phyloP scores from a whole-genome alignment of 2,329 filamentous ascomycete genomes.

The Didymella keratinophila region DNA sequence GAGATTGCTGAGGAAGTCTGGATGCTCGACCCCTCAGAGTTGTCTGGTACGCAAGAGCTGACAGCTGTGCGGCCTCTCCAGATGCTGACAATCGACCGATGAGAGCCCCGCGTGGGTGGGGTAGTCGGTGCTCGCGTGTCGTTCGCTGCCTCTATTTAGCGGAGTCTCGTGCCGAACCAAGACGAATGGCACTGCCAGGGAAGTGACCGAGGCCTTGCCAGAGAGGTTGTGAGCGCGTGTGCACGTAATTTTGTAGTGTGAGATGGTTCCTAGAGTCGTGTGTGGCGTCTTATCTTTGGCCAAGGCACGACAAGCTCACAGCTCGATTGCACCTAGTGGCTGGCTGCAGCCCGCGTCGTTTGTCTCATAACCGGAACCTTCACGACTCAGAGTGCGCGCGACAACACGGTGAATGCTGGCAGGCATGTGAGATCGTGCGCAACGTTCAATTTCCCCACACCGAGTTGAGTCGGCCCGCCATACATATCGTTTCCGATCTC shows the following conservation, averaged over 20 bases:
- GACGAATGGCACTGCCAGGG: neutral
- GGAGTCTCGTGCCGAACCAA: conserved; percentile 11
- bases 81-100: conserved; percentile 12
- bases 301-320: conserved; percentile 20
- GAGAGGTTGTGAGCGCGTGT: conserved; percentile 1
- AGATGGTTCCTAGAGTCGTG: conserved; percentile 12
- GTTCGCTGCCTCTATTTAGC: conserved; percentile 3
- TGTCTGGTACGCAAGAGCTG: conserved; percentile 1
- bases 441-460: conserved; percentile 15
- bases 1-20: neutral
- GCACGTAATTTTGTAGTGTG: conserved; percentile 12
- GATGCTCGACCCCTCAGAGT: neutral
- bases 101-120: conserved; percentile 19
- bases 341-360: conserved; percentile 19
- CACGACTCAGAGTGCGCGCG: conserved; percentile 16
- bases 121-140: conserved; percentile 11
- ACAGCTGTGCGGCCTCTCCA: conserved; percentile 1
- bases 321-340: conserved; percentile 16
- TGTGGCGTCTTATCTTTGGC: conserved; percentile 21
- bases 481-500: conserved; percentile 13
- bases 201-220: conserved; percentile 4
- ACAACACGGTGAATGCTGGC: conserved; percentile 14
- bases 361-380: conserved; percentile 20
- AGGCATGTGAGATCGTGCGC: conserved; percentile 20
- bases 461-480: conserved; percentile 18